Evolutionary conservation across 352 stramenopile genomes (phyloP).

Genomic region (Phytophthora aleatoria): DNA sequence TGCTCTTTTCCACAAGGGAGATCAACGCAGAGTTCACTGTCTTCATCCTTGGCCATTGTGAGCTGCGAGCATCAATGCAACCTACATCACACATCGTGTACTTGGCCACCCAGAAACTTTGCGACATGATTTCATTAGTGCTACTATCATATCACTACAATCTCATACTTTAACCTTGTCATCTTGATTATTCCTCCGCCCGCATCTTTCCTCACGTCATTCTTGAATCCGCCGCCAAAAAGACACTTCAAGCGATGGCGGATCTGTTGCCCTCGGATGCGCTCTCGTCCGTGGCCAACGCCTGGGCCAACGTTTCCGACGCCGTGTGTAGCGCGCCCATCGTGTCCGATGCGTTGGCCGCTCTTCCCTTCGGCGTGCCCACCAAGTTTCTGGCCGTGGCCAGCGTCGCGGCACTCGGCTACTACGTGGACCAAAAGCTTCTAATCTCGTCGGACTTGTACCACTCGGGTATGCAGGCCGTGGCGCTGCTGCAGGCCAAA

Average conservation of each 20-base stretch:
- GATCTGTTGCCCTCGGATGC: slow-evolving; percentile 17
- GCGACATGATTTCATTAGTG: too few relatives aligned
- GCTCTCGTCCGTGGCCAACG: slow-evolving; percentile 14
- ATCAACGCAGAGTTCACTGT: too few relatives aligned
- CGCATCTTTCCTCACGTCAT: background rate
- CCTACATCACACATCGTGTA: too few relatives aligned
- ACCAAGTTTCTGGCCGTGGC: slow-evolving; percentile 58
- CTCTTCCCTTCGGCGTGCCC: slow-evolving; percentile 25
- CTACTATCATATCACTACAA: background rate
- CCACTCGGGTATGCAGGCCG: slow-evolving; percentile 41
- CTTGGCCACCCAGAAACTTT: too few relatives aligned
- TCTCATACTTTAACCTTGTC: background rate
- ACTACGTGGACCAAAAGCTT: slow-evolving; percentile 61
- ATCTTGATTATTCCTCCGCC: too few relatives aligned
- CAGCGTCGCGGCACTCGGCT: slow-evolving; percentile 42
- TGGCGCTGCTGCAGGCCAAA: slow-evolving; percentile 51
- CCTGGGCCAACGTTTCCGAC: slow-evolving; percentile 19
- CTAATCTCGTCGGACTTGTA: slow-evolving; percentile 63
- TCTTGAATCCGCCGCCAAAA: background rate
- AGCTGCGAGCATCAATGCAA: too few relatives aligned
- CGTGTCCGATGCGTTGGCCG: slow-evolving; percentile 26
- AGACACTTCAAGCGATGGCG: slow-evolving; percentile 13
- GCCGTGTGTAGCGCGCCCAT: slow-evolving; percentile 12
- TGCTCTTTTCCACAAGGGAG: too few relatives aligned
- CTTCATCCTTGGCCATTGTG: too few relatives aligned